Evolutionary conservation across 2,329 filamentous ascomycete species (phyloP).

Genomic region (Talaromyces sp.): DNA sequence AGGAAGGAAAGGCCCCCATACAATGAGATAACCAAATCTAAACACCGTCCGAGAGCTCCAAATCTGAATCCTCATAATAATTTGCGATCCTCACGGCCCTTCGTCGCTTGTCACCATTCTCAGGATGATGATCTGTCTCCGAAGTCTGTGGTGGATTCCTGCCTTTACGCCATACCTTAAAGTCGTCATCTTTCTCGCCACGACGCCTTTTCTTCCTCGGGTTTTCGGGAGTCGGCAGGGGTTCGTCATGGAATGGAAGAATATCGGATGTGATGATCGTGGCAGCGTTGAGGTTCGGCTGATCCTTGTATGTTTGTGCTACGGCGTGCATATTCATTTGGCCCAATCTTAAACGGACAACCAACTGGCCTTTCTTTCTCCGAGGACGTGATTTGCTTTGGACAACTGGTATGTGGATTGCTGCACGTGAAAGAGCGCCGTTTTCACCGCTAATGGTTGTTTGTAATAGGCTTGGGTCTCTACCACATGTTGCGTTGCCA

Average conservation of each 20-base stretch:
- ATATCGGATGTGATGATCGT: conserved; percentile 10
- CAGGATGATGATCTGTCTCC: not conserved
- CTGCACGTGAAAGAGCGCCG: conserved; percentile 1
- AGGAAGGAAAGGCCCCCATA: not conserved
- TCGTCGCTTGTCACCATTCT: conserved; percentile 11
- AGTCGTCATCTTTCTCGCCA: conserved; percentile 32
- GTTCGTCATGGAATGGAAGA: conserved; percentile 9
- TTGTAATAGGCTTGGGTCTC: conserved; percentile 6
- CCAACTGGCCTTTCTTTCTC: conserved; percentile 13
- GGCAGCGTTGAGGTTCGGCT: not conserved
- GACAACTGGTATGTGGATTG: conserved; percentile 3
- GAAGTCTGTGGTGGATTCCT: conserved; percentile 5
- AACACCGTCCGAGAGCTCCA: conserved; percentile 14
- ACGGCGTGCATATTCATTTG: conserved; percentile 11
- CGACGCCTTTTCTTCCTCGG: conserved; percentile 13
- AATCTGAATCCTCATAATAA: conserved; percentile 20
- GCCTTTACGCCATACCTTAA: conserved; percentile 21
- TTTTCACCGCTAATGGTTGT: not conserved
- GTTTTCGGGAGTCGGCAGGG: not conserved
- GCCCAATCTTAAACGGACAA: conserved; percentile 15
- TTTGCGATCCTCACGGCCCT: conserved; percentile 14
- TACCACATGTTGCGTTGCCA: not conserved
- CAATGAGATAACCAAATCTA: not conserved
- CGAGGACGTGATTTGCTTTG: not conserved
- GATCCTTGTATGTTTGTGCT: not conserved